These are phyloP conservation scores for Parmales sp. DNA, from an alignment of 108 stramenopile genomes.

Conservation along the genomic window DNA sequence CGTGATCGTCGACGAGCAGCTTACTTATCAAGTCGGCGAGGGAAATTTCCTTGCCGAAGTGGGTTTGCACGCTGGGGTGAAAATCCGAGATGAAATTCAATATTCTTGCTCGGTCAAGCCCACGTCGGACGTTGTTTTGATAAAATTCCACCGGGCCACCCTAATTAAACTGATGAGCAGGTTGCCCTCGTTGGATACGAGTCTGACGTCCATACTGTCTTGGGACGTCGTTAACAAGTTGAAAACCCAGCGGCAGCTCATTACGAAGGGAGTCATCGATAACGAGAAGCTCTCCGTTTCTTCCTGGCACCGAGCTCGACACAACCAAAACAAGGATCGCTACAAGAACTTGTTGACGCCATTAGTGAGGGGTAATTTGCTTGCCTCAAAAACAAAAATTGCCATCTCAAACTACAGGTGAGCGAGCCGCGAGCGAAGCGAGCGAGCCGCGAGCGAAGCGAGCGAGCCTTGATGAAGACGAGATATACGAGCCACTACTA, in stretches of 20 bases:
- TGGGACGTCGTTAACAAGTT: conserved; percentile 79
- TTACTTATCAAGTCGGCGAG: conserved; percentile 55
- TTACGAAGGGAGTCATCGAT: conserved; percentile 37
- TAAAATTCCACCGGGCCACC: conserved; percentile 56
- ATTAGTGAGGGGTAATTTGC: conserved; percentile 35
- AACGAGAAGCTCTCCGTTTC: conserved; percentile 47
- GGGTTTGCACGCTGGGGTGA: conserved; percentile 67
- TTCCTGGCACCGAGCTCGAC: conserved; percentile 56
- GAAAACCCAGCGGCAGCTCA: conserved; percentile 51
- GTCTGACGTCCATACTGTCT: conserved; percentile 52
- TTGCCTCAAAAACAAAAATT: conserved; percentile 41
- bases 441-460: too few species aligned
- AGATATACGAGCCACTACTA: too few species aligned
- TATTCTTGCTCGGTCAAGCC: too few species aligned
- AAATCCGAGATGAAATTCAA: too few species aligned
- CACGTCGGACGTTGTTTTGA: conserved; percentile 27
- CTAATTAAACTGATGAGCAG: conserved; percentile 47
- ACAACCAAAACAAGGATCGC: conserved; percentile 56
- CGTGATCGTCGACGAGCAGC: conserved; percentile 49
- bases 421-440: too few species aligned
- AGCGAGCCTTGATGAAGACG: too few species aligned
- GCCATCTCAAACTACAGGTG: too few species aligned
- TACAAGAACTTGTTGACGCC: conserved; percentile 55
- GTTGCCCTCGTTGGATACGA: conserved; percentile 35
- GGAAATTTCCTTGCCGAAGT: conserved; percentile 65